Evolutionary conservation across 768 basidiomycete species (phyloP), one percentile per base, ranked within the genome.

Genomic region (Pleurotus cornucopiae): DNA sequence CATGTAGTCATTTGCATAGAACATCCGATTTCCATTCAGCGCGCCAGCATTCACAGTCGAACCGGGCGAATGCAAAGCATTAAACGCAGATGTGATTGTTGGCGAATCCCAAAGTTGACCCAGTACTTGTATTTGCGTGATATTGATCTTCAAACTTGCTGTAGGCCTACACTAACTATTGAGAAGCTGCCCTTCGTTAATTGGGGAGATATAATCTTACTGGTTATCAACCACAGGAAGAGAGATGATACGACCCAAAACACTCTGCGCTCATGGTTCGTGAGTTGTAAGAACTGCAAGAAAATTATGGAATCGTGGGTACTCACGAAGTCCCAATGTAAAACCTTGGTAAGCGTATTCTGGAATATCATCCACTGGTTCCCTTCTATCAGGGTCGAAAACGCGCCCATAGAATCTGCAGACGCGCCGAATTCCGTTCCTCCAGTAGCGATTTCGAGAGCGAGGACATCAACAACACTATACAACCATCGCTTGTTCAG

Each of bases 321-420:
- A 69, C 78, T 57, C 49, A 78, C 76, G 58, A 78, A 72, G 57
- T 81, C 80, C 78, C 77, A 81, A 56, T 79, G 78, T 20, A 76
- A 57, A 43, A 75, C 71, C 7, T 67, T 58, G 2, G 77, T 79
- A 44, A 63, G 43, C 11, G 67, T 62, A 58, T 80, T 79, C 9
- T 70, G 65, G 61, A 72, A 76, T 41, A 82, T 75, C 77, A 80
- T 79, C 80, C 80, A 82, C 54, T 71, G 68, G 45, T 75, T 67
- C 1, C 75, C 80, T 26, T 75, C 67, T 45, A 80, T 66, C 14
- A 77, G 66, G 18, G 70, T 73, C 23, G 70, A 73, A 57, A 81
- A 77, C 1, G 78, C 79, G 37, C 52, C 46, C 56, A 61, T 41
- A 39, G 52, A 55, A 13, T 44, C 54, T 1, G 60, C 18, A 41